Evolutionary conservation across 2,329 filamentous ascomycete species (phyloP), one percentile per base, ranked within the genome.

Genomic region (Cercospora sojina): DNA sequence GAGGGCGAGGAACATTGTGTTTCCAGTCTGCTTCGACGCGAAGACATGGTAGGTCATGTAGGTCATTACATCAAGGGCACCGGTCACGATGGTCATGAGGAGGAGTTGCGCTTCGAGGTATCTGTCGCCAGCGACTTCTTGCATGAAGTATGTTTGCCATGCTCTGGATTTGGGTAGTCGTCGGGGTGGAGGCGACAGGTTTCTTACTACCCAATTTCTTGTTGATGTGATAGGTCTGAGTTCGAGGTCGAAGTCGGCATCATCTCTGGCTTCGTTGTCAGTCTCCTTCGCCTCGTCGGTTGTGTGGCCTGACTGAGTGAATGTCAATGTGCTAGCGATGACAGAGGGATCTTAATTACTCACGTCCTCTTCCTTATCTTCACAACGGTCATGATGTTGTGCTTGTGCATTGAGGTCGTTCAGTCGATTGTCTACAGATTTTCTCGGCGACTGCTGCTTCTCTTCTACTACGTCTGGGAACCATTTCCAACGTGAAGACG

Each of bases 1-100:
- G 9, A 71, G 66, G 10, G 70, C 70, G 20, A 72, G 66, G 59
- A 72, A 72, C 13, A 72, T 59, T 1, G 71, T 84, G 2, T 84
- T 81, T 27, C 74, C 73, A 1, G 74, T 76, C 23, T 73, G 72
- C 61, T 76, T 76, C 5, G 72, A 74, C 10, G 72, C 70, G 57
- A 75, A 76, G 32, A 75, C 69, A 49, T 65, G 65, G 64, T 74
- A 75, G 43, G 68, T 71, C 16, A 69, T 71, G 69, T 70, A 75
- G n/a, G 74, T 76, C 66, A 73, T 72, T 20, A 71, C 70, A 51
- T 76, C 74, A 16, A 75, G 69, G 12, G 70, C 64, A 25, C 73
- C 74, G 6, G 74, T 75, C 1, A 69, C 69, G n/a, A 75, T 60
- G 6, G 71, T 75, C 68, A 76, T 69, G 27, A 73, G 61, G 23